These are phyloP conservation scores for Coleophoma cylindrospora DNA, from an alignment of 2,329 filamentous ascomycete genomes.

Conservation along the genomic window DNA sequence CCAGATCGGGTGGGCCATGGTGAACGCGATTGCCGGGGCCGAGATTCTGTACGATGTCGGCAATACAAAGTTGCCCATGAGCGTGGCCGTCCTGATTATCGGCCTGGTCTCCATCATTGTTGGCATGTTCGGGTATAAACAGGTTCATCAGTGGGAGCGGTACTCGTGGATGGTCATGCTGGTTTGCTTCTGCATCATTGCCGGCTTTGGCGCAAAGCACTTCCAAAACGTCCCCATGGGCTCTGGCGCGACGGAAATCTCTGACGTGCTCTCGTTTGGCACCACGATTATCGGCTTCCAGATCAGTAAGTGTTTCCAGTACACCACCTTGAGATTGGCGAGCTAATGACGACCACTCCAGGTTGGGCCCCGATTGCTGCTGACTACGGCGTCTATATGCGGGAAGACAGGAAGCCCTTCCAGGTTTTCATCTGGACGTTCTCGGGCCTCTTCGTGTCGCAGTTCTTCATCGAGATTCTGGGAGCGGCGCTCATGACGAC, in stretches of 20 bases:
- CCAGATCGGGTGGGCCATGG: slow-evolving; percentile 14
- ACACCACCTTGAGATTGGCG: no score
- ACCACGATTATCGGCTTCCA: slow-evolving; percentile 62
- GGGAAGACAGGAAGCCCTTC: slow-evolving; percentile 46
- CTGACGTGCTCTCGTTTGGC: slow-evolving; percentile 56
- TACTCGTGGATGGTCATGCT: slow-evolving; percentile 15
- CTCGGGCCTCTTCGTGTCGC: slow-evolving; percentile 64
- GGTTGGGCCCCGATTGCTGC: slow-evolving; percentile 65
- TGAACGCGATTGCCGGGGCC: slow-evolving; percentile 14
- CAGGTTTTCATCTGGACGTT: slow-evolving; percentile 66
- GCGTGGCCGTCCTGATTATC: slow-evolving; percentile 17
- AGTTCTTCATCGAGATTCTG: slow-evolving; percentile 64
- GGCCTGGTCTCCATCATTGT: slow-evolving; percentile 12
- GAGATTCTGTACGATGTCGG: slow-evolving; percentile 17
- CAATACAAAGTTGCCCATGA: slow-evolving; percentile 15
- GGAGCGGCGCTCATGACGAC: slow-evolving; percentile 57
- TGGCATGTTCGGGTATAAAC: slow-evolving; percentile 16
- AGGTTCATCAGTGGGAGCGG: slow-evolving; percentile 13
- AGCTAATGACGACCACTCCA: no score
- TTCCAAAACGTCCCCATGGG: slow-evolving; percentile 53
- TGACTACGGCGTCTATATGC: slow-evolving; percentile 76
- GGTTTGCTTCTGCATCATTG: slow-evolving; percentile 10
- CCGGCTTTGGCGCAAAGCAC: slow-evolving; percentile 22
- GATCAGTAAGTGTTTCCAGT: slow-evolving; percentile 36
- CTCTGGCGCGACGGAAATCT: slow-evolving; percentile 50